Evolutionary conservation across 345 rosid species (phyloP), one percentile per base, ranked within the genome.

Genomic region (Eutrema yunnanense): DNA sequence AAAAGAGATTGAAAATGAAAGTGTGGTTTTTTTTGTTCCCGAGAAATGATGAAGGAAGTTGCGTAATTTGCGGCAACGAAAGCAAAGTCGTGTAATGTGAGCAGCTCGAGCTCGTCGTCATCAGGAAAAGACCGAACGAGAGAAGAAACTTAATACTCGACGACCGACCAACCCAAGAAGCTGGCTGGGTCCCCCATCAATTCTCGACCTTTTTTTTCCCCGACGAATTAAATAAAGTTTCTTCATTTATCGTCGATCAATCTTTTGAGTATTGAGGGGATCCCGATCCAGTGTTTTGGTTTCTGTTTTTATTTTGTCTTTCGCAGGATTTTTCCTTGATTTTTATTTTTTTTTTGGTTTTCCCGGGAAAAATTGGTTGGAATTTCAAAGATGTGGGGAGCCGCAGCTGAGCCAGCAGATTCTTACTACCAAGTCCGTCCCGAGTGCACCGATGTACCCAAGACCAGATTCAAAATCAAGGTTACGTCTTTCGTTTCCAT

Each of bases 401-500:
- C 62, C 42, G 65, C 75, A 7, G 86, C 85, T 19, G 86, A 86
- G 58, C 86, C 92, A 22, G 86, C 87, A 41, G 99, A 92, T 84
- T 88, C 92, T 71, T 95, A 84, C 75, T 95, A 95, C 65, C 75
- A 86, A 84, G 90, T 90, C 79, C 87, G 97, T 65, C 86, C 96
- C 6, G 96, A 95, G 50, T 92, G 97, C 84, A 83, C 85, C 46
- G 96, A 95, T 81, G 92, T 92, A 29, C 93, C 97, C 47, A 90
- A 81, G 64, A 82, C 93, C 77, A 79, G 81, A 86, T 95, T 95
- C 84, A 92, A 81, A 73, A 95, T 95, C 84, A 91, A 84, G 97
- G 99, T 95, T 40, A 19, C 34, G 9, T 69, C 62, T 85, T 73
- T 9, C 42, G 33, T 12, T 50, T 34, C 5, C 63, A n/a, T 67